Evolutionary conservation across 106 monocot species (phyloP), one percentile per base, ranked within the genome.

Genomic region (Dioscorea zingiberensis): DNA sequence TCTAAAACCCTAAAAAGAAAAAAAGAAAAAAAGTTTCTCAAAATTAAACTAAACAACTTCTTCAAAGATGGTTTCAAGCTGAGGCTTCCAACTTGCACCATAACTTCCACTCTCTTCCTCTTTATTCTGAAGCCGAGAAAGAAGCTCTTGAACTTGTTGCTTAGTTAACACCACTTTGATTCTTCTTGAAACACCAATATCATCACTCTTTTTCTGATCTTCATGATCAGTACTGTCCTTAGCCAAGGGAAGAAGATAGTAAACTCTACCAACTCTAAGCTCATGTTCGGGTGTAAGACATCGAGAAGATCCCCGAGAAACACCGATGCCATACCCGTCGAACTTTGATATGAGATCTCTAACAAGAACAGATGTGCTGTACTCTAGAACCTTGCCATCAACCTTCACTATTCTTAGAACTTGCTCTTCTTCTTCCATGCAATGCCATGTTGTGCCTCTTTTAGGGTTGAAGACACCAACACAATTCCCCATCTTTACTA

Each of bases 81-180:
- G 21, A 7, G 62, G 71, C 25, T 30, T 45, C 64, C 72, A 73
- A 27, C 44, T 58, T 18, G 38, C 17, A 10, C 17, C 45, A 58
- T 14, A 45, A 8, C 46, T 14, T 24, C 15, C 51, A 44, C 17
- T 28, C 3, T 64, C 45, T 24, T 64, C 27, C 21, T 64, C 72
- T 55, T 64, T 11, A n/a, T 63, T 30, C 7, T 30, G 9, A 19
- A 1, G 25, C 72, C 45, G 26, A 11, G 57, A 55, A 15, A 73
- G 26, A 44, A 73, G 21, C 54, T 73, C 64, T 47, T 57, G 64
- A 46, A 73, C 64, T 55, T 73, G 72, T 3, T 73, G 63, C 46
- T 64, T 73, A 18, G 64, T 73, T 17, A 73, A 1, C 21, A 73
- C 55, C 30, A 73, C 61, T 46, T 73, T 73, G 7, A 73, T 64